Conservation (phyloP, 306 rosid species). For the Acacia crassicarpa region DNA sequence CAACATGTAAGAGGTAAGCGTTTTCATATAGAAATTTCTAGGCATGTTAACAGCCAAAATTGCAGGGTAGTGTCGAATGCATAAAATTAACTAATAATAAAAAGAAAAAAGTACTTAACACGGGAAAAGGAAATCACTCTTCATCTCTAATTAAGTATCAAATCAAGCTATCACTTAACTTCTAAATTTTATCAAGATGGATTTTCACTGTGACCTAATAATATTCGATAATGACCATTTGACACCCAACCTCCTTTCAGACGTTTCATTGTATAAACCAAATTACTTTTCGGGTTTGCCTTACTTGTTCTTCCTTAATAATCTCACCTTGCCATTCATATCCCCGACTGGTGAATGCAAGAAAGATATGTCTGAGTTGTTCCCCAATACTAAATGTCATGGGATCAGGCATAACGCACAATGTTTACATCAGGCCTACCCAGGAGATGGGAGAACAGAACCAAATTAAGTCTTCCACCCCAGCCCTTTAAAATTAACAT, state of each 20-base stretch:
- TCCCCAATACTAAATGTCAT: background rate
- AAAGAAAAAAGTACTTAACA: background rate
- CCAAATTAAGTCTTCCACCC: background rate
- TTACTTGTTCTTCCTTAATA: background rate
- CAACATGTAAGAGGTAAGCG: constrained; percentile 4
- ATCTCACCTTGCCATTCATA: background rate
- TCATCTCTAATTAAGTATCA: background rate
- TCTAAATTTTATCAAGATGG: constrained; percentile 1
- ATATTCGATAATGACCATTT: background rate
- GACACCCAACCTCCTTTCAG: background rate
- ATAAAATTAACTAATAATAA: background rate
- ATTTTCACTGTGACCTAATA: constrained; percentile 2
- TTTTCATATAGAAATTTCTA: background rate
- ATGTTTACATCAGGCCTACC: background rate
- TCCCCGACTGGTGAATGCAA: constrained; percentile 5
- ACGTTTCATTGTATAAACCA: background rate
- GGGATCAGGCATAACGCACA: constrained; percentile 4
- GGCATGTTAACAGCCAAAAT: constrained; percentile 1
- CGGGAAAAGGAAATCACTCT: too few species aligned
- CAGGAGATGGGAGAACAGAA: background rate
- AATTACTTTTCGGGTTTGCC: background rate
- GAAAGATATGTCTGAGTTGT: constrained; percentile 11
- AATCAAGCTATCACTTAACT: background rate
- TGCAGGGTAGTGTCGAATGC: constrained; percentile 7
- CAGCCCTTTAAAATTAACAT: too few species aligned